Conservation (phyloP, 2,329 filamentous ascomycete species). For the Penicillium sp. region DNA sequence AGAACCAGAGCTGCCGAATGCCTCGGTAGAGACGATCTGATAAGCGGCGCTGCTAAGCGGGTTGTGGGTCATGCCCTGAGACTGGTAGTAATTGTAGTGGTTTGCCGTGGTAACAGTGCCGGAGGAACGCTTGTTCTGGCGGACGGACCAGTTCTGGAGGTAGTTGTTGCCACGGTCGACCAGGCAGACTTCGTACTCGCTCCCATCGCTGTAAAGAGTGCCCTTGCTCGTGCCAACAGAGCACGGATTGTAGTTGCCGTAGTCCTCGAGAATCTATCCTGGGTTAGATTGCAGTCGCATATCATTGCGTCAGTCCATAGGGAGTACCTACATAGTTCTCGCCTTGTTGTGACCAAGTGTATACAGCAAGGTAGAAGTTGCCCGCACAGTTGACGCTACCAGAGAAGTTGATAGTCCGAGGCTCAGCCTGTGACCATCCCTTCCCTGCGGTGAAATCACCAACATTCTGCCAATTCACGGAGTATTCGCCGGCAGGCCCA, state of each 20-base stretch:
- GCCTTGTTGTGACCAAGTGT: constrained; percentile 5
- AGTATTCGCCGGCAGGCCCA: not conserved
- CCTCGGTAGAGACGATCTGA: constrained; percentile 6
- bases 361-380: constrained; percentile 6
- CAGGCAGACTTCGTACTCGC: constrained; percentile 3
- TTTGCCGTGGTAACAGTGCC: constrained; percentile 2
- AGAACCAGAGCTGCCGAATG: constrained; percentile 1
- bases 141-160: constrained; percentile 5
- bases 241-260: constrained; percentile 6
- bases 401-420: constrained; percentile 6
- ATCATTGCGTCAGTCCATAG: not conserved
- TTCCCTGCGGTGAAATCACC: constrained; percentile 3
- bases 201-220: constrained; percentile 1
- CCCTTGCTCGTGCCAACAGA: constrained; percentile 3
- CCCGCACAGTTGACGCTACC: constrained; percentile 1
- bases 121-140: constrained; percentile 4
- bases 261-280: constrained; percentile 6
- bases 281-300: not conserved
- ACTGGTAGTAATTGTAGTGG: constrained; percentile 6
- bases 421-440: constrained; percentile 3
- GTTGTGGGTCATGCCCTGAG: constrained; percentile 6
- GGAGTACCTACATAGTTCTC: constrained; percentile 3
- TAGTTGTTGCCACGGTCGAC: constrained; percentile 6
- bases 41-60: constrained; percentile 3
- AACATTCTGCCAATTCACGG: constrained; percentile 1